These are phyloP conservation scores for Xylaria sp. DNA, from an alignment of 2,329 filamentous ascomycete species.

Conservation along the genomic window DNA sequence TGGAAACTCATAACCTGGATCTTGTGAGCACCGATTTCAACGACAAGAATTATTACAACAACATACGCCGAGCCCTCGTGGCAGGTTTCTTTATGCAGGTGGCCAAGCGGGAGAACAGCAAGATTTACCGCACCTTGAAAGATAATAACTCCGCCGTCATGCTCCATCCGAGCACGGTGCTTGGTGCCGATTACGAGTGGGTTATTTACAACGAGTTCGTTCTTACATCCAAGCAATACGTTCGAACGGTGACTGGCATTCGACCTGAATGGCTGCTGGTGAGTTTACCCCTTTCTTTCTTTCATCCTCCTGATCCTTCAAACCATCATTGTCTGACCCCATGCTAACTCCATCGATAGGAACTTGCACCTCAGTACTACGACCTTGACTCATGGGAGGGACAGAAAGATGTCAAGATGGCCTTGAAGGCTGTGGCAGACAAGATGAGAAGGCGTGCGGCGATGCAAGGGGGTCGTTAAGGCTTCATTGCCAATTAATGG, in stretches of 20 bases:
- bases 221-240: constrained; percentile 95
- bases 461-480: constrained; percentile 42
- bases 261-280: constrained; percentile 92
- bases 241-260: constrained; percentile 86
- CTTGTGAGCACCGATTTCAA: constrained; percentile 85
- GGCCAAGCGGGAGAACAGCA: constrained; percentile 84
- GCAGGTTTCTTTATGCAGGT: constrained; percentile 99
- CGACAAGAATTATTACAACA: constrained; percentile 96
- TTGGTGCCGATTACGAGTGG: constrained; percentile 88
- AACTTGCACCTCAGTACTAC: constrained; percentile 92
- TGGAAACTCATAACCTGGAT: constrained; percentile 86
- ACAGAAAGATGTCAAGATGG: constrained; percentile 79
- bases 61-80: constrained; percentile 87
- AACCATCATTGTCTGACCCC: not conserved
- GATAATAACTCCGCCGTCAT: constrained; percentile 92
- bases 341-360: constrained; percentile 47
- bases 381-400: constrained; percentile 70
- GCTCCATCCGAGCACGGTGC: constrained; percentile 86
- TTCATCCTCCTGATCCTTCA: not conserved
- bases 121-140: constrained; percentile 93
- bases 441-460: constrained; percentile 57
- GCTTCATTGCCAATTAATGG: not conserved
- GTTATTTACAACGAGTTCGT: constrained; percentile 98
- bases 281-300: constrained; percentile 34
- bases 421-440: constrained; percentile 52